Evolutionary conservation across 768 basidiomycete species (phyloP), one percentile per base, ranked within the genome.

Genomic region (Russula compacta): DNA sequence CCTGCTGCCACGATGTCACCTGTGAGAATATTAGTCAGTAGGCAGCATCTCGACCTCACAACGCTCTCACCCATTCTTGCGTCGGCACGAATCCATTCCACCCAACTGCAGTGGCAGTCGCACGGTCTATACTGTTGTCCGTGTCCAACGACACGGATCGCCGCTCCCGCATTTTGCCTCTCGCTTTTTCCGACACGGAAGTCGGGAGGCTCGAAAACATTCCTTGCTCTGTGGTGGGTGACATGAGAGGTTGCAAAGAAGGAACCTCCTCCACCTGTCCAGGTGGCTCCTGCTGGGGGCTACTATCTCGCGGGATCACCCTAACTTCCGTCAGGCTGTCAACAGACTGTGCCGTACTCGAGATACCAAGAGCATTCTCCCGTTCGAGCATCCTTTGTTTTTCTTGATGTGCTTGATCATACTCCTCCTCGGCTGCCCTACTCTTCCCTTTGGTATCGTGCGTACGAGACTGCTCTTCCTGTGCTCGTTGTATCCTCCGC

Each of bases 1-100:
- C 95, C 79, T 95, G 92, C 67, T 95, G 91, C 95, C 95, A 98
- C 2, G 94, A 94, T 21, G 89, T 82, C 4, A 93, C 87, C 89
- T 89, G 60, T 19, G 52, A 53, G 43, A 64, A 36, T 43, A n/a
- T 12, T 11, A 32, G 29, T 67, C 36, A 63, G 54, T 19, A n/a
- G 42, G 11, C 51, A 2, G 11, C 51, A 3, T 47, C 38, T 46
- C 24, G 38, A 36, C 48, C 42, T n/a, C n/a, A n/a, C n/a, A n/a
- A n/a, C n/a, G 1, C 39, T 68, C 80, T 58, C 65, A 92, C 93
- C 95, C 97, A 99, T 83, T 93, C 92, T 71, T 97, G 92, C 3
- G 93, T 97, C 11, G 97, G 94, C 8, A 95, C 78, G 73, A 98
- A 99, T 3, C 93, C 92, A 71, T 92, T 95, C 66, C 88, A 80